These are phyloP conservation scores for Haplosporangium gracile DNA, from an alignment of 192 early-diverging fungal genomes.

Conservation along the genomic window DNA sequence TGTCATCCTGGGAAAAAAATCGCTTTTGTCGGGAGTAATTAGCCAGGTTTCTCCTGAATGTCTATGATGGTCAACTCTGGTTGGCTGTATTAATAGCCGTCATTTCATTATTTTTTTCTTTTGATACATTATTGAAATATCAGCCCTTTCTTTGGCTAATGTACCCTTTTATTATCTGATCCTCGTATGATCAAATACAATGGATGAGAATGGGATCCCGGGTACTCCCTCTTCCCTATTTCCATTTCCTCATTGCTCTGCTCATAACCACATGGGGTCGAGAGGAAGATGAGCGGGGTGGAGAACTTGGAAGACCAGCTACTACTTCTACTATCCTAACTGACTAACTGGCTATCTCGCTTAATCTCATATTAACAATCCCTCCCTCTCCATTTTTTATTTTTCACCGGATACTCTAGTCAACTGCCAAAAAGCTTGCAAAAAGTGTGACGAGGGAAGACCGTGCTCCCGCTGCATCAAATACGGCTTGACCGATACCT, in stretches of 20 bases:
- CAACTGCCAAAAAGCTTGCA: conserved; percentile 91
- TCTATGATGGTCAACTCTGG: neutral
- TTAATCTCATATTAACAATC: neutral
- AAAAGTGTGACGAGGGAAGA: conserved; percentile 91
- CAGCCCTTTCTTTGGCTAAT: neutral
- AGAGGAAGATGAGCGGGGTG: neutral
- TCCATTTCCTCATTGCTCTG: neutral
- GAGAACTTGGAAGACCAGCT: neutral
- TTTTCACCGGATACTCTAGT: conserved; percentile 52
- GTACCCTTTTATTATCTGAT: conserved; percentile 7
- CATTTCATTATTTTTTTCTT: neutral
- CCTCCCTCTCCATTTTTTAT: neutral
- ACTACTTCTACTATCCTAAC: neutral
- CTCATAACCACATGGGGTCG: neutral
- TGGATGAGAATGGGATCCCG: neutral
- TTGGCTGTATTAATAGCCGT: conserved; percentile 12
- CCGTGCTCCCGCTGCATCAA: conserved; percentile 89
- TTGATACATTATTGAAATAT: neutral
- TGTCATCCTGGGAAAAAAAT: conserved; percentile 8
- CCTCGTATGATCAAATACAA: neutral
- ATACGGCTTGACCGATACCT: conserved; percentile 75
- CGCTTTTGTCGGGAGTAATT: neutral
- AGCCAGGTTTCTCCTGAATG: neutral
- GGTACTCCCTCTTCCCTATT: neutral
- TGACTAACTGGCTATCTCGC: neutral